phyloP scores from a whole-genome alignment of 371 early-diverging fungal species.

The Choanephora cucurbitarum region DNA sequence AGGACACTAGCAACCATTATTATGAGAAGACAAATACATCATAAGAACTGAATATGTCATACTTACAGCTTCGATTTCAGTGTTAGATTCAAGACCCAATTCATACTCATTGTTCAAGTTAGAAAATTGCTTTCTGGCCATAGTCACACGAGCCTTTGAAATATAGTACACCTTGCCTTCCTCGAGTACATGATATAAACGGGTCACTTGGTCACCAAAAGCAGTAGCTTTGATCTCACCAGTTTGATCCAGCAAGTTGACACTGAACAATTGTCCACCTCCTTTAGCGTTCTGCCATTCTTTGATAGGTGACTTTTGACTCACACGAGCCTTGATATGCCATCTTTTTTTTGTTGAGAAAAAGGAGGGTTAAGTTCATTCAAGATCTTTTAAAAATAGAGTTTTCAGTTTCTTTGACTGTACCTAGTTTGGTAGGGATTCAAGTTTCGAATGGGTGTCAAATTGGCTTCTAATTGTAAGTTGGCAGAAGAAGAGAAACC shows the following conservation, averaged over 20 bases:
- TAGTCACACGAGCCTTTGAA: conserved; percentile 78
- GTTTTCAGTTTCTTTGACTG: not conserved
- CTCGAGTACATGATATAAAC: conserved; percentile 72
- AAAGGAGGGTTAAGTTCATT: no score
- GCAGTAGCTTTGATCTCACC: conserved; percentile 92
- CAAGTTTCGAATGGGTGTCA: conserved; percentile 61
- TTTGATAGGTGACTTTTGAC: conserved; percentile 82
- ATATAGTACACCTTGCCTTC: conserved; percentile 86
- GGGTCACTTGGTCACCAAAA: conserved; percentile 84
- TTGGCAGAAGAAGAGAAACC: conserved; percentile 55
- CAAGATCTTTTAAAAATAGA: no score
- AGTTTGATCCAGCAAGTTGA: conserved; percentile 84
- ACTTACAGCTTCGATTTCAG: conserved; percentile 64
- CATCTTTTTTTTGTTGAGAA: no score
- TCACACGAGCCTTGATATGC: conserved; percentile 91
- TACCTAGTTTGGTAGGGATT: conserved; percentile 82
- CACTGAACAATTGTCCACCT: conserved; percentile 89
- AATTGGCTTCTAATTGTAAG: conserved; percentile 33
- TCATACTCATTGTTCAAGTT: conserved; percentile 92
- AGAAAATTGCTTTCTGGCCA: conserved; percentile 87
- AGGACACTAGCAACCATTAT: conserved; percentile 50
- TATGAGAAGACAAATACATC: no score
- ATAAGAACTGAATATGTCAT: no score
- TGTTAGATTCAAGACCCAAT: conserved; percentile 73
- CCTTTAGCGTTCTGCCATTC: conserved; percentile 79